Evolutionary conservation across 805 yeast species (phyloP), one percentile per base, ranked within the genome.

Genomic region (Candida wancherniae): DNA sequence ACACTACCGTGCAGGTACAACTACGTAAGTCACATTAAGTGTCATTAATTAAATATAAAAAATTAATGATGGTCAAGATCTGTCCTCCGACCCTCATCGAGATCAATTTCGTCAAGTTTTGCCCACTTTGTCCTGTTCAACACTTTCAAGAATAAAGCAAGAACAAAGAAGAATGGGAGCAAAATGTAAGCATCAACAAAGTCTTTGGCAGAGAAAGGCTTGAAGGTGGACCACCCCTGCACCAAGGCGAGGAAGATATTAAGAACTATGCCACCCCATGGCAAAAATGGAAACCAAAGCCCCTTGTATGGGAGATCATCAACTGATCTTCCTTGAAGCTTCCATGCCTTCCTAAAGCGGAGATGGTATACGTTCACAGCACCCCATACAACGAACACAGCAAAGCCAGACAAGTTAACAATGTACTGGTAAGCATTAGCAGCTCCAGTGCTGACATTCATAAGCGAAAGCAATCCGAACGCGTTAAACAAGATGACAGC

Each of bases 331-430:
- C 67, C 67, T 37, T 63, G 70, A 2, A 53, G 26, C 28, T 42
- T 51, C 67, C 60, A 55, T 0, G 69, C 68, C 27, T 44, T 33
- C 42, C 85, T 66, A 50, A 79, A 77, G 25, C 83, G 57, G 11
- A 77, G 36, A 40, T 80, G 84, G 21, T 71, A 66, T 29, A 68
- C 59, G 13, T 77, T 67, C 15, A 78, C 72, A 9, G 68, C 57
- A 6, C 77, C 80, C 86, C 85, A 79, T 3, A 77, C 84, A 28
- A 79, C 63, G 36, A 79, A 80, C 3, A 77, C 75, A 2, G 81
- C 75, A 14, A 80, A 81, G 37, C 85, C 84, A 3, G 80, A 67
- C 25, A 79, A 55, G 45, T 73, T 75, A 27, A 76, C 77, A 44
- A 77, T 75, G 48, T 78, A 79, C 19, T 44, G 50, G 55, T 76